phyloP scores from a whole-genome alignment of 768 basidiomycete genomes.

The Stropharia rugosoannulata region DNA sequence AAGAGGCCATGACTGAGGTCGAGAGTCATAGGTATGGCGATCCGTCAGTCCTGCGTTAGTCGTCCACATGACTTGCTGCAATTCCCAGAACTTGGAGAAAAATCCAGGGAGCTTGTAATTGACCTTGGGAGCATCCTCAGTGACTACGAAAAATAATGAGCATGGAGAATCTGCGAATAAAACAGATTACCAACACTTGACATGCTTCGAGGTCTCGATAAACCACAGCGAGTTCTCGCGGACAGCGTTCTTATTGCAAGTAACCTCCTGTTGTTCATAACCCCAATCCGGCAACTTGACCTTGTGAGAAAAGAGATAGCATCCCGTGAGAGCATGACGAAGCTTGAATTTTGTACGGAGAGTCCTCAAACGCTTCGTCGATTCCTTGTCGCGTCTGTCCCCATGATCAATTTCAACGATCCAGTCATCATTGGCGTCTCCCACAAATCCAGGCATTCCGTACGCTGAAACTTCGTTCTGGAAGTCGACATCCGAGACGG shows the following conservation, averaged over 20 bases:
- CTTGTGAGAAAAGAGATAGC: slow-evolving; percentile 97
- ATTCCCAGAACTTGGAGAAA: slow-evolving; percentile 85
- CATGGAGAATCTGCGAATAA: background rate
- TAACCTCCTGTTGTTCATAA: slow-evolving; percentile 98
- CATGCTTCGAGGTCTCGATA: slow-evolving; percentile 83
- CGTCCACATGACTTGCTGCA: slow-evolving; percentile 95
- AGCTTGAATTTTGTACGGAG: slow-evolving; percentile 82
- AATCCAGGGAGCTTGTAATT: slow-evolving; percentile 93
- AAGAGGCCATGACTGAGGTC: slow-evolving; percentile 91
- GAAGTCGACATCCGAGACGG: slow-evolving; percentile 96
- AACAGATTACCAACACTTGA: slow-evolving; percentile 52
- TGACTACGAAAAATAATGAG: slow-evolving; percentile 46
- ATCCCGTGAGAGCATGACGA: slow-evolving; percentile 83
- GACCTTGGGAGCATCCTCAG: slow-evolving; percentile 69
- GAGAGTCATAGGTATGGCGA: slow-evolving; percentile 91
- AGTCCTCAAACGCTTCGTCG: slow-evolving; percentile 71
- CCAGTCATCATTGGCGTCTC: slow-evolving; percentile 95
- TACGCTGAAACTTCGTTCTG: slow-evolving; percentile 98
- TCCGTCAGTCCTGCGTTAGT: slow-evolving; percentile 97
- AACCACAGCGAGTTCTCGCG: slow-evolving; percentile 90
- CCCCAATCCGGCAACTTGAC: slow-evolving; percentile 98
- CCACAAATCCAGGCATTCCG: slow-evolving; percentile 80
- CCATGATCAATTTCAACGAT: slow-evolving; percentile 81
- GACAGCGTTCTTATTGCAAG: slow-evolving; percentile 97
- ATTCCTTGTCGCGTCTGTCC: slow-evolving; percentile 61